Evolutionary conservation across 495 filamentous ascomycete species (phyloP).

Genomic region (Penicillium robsamsonii): DNA sequence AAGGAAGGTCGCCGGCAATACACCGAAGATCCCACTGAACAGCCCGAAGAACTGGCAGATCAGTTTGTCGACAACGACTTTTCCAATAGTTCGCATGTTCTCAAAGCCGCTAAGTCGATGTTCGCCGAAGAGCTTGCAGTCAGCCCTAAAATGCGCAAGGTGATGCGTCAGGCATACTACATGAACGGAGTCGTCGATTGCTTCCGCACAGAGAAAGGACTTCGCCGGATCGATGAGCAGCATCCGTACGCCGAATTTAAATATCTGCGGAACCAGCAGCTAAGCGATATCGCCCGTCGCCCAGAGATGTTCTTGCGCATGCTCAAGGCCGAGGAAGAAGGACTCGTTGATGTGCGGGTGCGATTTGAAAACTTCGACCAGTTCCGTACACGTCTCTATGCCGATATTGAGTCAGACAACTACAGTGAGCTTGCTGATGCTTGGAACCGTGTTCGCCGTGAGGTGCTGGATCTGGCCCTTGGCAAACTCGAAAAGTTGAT

Average conservation of each 20-base stretch:
- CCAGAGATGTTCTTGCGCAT: constrained; percentile 92
- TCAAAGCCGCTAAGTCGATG: constrained; percentile 77
- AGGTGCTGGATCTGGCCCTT: constrained; percentile 79
- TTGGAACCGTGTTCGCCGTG: constrained; percentile 84
- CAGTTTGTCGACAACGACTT: constrained; percentile 71
- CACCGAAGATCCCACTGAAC: constrained; percentile 73
- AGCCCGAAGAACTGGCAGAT: constrained; percentile 85
- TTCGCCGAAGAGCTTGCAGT: constrained; percentile 86
- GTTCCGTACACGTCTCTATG: constrained; percentile 70
- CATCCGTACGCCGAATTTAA: constrained; percentile 98
- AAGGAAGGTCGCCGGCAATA: constrained; percentile 73
- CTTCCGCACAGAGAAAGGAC: constrained; percentile 86
- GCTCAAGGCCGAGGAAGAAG: constrained; percentile 94
- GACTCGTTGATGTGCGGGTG: constrained; percentile 79
- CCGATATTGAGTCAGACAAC: constrained; percentile 87
- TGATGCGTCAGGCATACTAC: constrained; percentile 79
- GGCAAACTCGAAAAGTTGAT: constrained; percentile 79
- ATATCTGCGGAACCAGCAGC: constrained; percentile 83
- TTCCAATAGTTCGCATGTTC: constrained; percentile 67
- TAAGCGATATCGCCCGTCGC: constrained; percentile 72
- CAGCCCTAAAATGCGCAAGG: constrained; percentile 86
- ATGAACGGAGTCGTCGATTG: constrained; percentile 78
- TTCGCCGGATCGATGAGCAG: constrained; percentile 91
- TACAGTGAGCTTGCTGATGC: constrained; percentile 92
- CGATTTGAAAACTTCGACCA: constrained; percentile 69